Evolutionary conservation across 257 asterid genomes (phyloP), one percentile per base, ranked within the genome.

Genomic region (Solanum pennellii): DNA sequence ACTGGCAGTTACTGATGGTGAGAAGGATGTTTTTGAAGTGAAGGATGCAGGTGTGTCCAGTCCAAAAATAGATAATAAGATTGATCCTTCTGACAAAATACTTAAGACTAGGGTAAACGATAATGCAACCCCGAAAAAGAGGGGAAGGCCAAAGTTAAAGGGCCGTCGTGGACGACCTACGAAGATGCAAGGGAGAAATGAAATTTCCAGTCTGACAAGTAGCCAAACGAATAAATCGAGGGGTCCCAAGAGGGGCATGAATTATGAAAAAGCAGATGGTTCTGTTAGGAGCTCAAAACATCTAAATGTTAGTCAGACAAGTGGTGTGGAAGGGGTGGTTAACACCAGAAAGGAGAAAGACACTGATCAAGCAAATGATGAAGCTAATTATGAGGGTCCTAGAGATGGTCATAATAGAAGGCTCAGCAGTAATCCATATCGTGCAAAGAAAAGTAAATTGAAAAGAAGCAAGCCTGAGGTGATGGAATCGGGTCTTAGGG

Each of bases 401-500:
- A 25, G 33, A 41, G 86, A 83, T 73, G 88, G 75, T 86, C 86
- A 85, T 31, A 86, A 72, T 31, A 89, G 88, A 88, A 86, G 83
- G 87, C 77, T 59, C 52, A 83, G 88, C 59, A 45, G 52, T 52
- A 87, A 39, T 60, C 77, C 71, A 82, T 31, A 25, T 83, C 41
- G 52, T 88, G 86, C 16, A 66, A 25, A 21, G 88, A 83, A 73
- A 69, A 87, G 87, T 89, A 49, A 89, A 56, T 56, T 45, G 60
- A 35, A 52, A 49, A 11, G 86, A 76, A 11, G 85, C 59, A 85
- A 12, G 25, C 86, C 88, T 41, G 90, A 86, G 68, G 92, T 85
- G 69, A 82, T 88, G 72, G 93, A 91, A 33, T 47, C 87, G 91
- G 93, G 98, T 68, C 94, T 90, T 83, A 92, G 92, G 87, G 94